Conservation (phyloP, 306 rosid genomes). For the Quercus engelmannii region DNA sequence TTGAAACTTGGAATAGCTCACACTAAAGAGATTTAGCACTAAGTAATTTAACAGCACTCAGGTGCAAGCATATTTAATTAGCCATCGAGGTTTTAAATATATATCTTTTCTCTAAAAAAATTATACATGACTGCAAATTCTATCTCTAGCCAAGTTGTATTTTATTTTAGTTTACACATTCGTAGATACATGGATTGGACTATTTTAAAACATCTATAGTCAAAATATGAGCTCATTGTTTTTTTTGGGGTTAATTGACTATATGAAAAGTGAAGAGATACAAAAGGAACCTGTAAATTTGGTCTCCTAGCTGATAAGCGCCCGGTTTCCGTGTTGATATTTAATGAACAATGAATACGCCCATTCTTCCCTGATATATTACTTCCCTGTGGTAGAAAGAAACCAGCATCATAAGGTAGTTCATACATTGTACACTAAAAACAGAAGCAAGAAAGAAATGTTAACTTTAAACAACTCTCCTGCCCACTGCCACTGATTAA, state of each 20-base stretch:
- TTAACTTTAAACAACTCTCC: neutral
- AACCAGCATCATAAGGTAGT: slow-evolving; percentile 10
- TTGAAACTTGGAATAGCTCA: neutral
- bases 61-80: neutral
- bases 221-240: neutral
- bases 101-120: too few relatives aligned
- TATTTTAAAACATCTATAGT: neutral
- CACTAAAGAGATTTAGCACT: neutral
- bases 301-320: slow-evolving; percentile 96
- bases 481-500: neutral
- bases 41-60: neutral
- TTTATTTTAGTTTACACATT: neutral
- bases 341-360: slow-evolving; percentile 88
- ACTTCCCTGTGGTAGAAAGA: slow-evolving; percentile 58
- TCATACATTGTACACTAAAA: neutral
- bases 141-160: neutral
- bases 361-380: slow-evolving; percentile 78
- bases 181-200: neutral
- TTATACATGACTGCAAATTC: neutral
- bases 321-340: slow-evolving; percentile 92
- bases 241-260: neutral
- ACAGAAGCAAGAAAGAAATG: neutral
- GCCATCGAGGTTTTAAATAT: neutral
- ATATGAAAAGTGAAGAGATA: neutral
- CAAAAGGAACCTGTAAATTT: slow-evolving; percentile 76